Conservation (phyloP, 768 basidiomycete species). For the Phaffia tasmanica region DNA sequence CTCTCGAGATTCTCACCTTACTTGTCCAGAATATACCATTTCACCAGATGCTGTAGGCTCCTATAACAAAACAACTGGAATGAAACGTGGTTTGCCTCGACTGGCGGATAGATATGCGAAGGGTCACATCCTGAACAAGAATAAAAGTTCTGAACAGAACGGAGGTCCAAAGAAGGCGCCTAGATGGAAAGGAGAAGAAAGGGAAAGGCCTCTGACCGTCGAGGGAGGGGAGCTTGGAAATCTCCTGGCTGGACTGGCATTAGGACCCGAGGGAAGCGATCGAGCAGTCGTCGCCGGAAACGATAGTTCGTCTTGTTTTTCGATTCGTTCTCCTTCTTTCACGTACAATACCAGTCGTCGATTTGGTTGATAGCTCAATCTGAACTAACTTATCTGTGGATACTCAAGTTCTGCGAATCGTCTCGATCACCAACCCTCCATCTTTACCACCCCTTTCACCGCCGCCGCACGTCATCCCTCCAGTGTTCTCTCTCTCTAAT, state of each 20-base stretch:
- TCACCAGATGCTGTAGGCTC: not conserved
- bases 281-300: slow-evolving; percentile 23
- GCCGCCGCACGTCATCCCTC: slow-evolving; percentile 13
- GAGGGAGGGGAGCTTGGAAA: slow-evolving; percentile 2
- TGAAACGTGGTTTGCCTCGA: no score
- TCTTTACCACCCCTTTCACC: slow-evolving; percentile 6
- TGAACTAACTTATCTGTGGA: not conserved
- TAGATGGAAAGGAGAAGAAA: not conserved
- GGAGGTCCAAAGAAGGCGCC: not conserved
- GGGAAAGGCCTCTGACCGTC: not conserved
- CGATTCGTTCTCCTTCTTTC: not conserved
- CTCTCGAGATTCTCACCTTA: not conserved
- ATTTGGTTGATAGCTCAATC: not conserved
- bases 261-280: slow-evolving; percentile 18
- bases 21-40: not conserved
- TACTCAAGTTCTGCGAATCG: slow-evolving; percentile 12
- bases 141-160: not conserved
- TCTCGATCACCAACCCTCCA: slow-evolving; percentile 6
- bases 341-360: no score
- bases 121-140: slow-evolving; percentile 4
- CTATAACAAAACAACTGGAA: not conserved
- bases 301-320: slow-evolving; percentile 11
- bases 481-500: slow-evolving; percentile 15
- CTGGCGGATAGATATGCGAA: slow-evolving; percentile 7
- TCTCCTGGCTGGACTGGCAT: slow-evolving; percentile 8